phyloP scores from a whole-genome alignment of 805 yeast species.

The Pichia scutulata region DNA sequence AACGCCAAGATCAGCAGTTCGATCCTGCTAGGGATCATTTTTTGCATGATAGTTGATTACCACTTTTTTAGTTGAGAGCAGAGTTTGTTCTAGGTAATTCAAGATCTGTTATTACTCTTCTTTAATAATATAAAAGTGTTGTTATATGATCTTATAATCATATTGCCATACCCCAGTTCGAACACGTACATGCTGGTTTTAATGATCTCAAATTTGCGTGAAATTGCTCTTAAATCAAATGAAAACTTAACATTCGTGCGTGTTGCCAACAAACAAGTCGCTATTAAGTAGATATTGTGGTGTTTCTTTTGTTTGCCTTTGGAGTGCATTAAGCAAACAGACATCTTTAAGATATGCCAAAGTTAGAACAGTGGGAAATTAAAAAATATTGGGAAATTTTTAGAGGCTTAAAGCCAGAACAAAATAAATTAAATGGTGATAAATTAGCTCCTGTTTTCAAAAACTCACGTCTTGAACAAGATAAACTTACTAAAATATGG shows the following conservation, averaged over 20 bases:
- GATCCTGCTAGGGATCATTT: slow-evolving; percentile 79
- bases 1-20: slow-evolving; percentile 69
- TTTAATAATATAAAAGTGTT: no score
- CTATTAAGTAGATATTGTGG: no score
- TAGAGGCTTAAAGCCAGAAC: slow-evolving; percentile 76
- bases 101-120: no score
- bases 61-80: no score
- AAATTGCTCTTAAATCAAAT: no score
- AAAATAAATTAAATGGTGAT: slow-evolving; percentile 75
- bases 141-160: no score
- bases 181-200: no score
- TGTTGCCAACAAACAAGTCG: background rate
- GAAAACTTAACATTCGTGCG: background rate
- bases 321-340: background rate
- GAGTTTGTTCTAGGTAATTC: no score
- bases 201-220: no score
- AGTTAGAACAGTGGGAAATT: slow-evolving; percentile 90
- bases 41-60: background rate
- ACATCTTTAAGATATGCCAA: slow-evolving; percentile 34
- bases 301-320: background rate
- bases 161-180: no score
- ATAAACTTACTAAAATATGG: slow-evolving; percentile 82
- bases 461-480: slow-evolving; percentile 76
- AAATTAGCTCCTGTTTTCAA: slow-evolving; percentile 80
- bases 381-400: slow-evolving; percentile 98